These are phyloP conservation scores for Fusarium globosum DNA, from an alignment of 2,329 filamentous ascomycete species.

Conservation along the genomic window DNA sequence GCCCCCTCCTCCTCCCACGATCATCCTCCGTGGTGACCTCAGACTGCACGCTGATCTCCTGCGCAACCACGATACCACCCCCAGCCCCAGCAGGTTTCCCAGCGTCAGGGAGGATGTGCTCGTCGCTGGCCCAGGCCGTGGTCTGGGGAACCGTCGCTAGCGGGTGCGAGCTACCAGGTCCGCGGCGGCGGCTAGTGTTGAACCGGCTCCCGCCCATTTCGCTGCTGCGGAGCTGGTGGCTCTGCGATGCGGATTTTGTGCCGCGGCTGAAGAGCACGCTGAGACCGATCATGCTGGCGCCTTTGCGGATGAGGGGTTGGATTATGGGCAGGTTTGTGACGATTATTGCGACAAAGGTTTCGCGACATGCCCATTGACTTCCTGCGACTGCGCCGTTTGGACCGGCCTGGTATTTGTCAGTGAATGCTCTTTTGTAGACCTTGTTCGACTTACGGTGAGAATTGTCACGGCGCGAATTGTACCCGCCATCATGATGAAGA, in stretches of 20 bases:
- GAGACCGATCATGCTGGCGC: constrained; percentile 35
- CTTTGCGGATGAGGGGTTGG: constrained; percentile 34
- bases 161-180: constrained; percentile 3
- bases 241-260: constrained; percentile 33
- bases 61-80: constrained; percentile 32
- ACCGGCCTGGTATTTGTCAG: constrained; percentile 19
- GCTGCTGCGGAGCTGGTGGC: constrained; percentile 35
- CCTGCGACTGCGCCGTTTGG: constrained; percentile 34
- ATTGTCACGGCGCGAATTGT: constrained; percentile 38
- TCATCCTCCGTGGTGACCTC: constrained; percentile 2
- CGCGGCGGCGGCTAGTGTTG: constrained; percentile 18
- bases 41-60: constrained; percentile 36
- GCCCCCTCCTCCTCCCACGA: constrained; percentile 1
- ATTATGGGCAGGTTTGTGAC: constrained; percentile 50
- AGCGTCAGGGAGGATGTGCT: constrained; percentile 32
- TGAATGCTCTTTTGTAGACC: fast-evolving
- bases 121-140: constrained; percentile 37
- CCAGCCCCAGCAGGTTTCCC: constrained; percentile 7
- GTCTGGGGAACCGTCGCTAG: constrained; percentile 22
- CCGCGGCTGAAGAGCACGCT: constrained; percentile 32
- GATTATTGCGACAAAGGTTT: constrained; percentile 53
- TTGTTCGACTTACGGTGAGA: not conserved
- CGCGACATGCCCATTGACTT: constrained; percentile 51
- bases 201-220: constrained; percentile 28
- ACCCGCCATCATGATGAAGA: constrained; percentile 40